Conservation (phyloP, 2,329 filamentous ascomycete species). For the Colletotrichum lupini region DNA sequence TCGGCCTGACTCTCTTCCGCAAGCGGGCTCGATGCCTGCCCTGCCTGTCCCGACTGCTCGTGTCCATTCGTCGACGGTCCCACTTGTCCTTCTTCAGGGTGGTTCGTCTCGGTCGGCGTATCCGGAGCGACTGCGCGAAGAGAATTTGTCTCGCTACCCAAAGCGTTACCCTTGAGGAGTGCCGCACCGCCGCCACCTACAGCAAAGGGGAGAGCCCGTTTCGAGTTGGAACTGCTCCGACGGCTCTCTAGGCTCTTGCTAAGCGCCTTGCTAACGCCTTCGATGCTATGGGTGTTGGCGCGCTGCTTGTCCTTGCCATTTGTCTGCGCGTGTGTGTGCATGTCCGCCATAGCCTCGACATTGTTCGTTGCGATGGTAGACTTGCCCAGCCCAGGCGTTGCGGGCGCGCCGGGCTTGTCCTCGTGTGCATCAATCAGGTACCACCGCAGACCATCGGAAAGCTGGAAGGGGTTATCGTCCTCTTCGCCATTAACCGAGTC, state of each 20-base stretch:
- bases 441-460: slow-evolving; percentile 95
- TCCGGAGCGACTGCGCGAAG: slow-evolving; percentile 61
- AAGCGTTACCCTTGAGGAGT: slow-evolving; percentile 60
- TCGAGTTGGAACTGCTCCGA: slow-evolving; percentile 87
- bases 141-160: slow-evolving; percentile 70
- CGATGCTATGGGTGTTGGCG: slow-evolving; percentile 67
- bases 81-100: slow-evolving; percentile 48
- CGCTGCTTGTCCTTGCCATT: slow-evolving; percentile 56
- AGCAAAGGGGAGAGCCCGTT: slow-evolving; percentile 74
- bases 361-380: slow-evolving; percentile 90
- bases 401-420: slow-evolving; percentile 90
- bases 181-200: slow-evolving; percentile 47
- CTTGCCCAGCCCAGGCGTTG: slow-evolving; percentile 92
- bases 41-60: slow-evolving; percentile 14
- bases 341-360: slow-evolving; percentile 85
- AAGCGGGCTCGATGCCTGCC: slow-evolving; percentile 13
- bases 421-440: slow-evolving; percentile 94
- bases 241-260: slow-evolving; percentile 92
- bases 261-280: slow-evolving; percentile 80
- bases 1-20: slow-evolving; percentile 24
- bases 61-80: slow-evolving; percentile 14
- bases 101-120: slow-evolving; percentile 52
- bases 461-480: slow-evolving; percentile 96
- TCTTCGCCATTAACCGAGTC: slow-evolving; percentile 69
- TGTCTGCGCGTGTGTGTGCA: slow-evolving; percentile 60